phyloP scores from a whole-genome alignment of 805 yeast genomes.

The Candida nonsorbophila region DNA sequence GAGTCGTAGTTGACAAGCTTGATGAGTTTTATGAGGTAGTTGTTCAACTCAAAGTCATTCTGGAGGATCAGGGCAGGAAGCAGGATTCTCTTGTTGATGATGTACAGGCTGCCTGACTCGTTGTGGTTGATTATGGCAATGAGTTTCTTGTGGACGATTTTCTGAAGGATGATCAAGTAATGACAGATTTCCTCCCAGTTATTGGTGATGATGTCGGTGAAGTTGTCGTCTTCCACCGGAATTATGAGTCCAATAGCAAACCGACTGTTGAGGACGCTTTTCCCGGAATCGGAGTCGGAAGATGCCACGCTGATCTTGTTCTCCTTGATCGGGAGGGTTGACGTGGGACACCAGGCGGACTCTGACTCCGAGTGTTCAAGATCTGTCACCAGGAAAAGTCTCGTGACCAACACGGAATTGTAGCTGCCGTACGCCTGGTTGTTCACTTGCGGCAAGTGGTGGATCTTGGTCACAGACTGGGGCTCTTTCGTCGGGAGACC shows the following conservation, averaged over 20 bases:
- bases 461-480: conserved; percentile 41
- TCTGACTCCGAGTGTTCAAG: conserved; percentile 3
- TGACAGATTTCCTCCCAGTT: conserved; percentile 46
- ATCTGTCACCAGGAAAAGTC: conserved; percentile 38
- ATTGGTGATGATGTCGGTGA: conserved; percentile 39
- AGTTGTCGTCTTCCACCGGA: conserved; percentile 32
- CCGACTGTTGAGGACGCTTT: conserved; percentile 24
- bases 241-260: conserved; percentile 46
- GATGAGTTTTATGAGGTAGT: conserved; percentile 29
- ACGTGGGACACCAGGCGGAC: conserved; percentile 35
- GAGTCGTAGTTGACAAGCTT: conserved; percentile 32
- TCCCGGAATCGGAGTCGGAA: conserved; percentile 3
- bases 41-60: conserved; percentile 38
- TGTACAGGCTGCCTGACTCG: conserved; percentile 2
- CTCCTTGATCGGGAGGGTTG: conserved; percentile 30
- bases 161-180: conserved; percentile 35
- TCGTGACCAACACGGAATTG: conserved; percentile 39
- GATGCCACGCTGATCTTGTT: conserved; percentile 10
- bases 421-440: conserved; percentile 24
- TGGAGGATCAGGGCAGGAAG: conserved; percentile 37
- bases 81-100: conserved; percentile 26
- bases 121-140: conserved; percentile 15
- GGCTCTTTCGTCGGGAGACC: conserved; percentile 48
- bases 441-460: conserved; percentile 39
- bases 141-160: conserved; percentile 32